Conservation (phyloP, 495 filamentous ascomycete species). For the Usnea hakonensis region DNA sequence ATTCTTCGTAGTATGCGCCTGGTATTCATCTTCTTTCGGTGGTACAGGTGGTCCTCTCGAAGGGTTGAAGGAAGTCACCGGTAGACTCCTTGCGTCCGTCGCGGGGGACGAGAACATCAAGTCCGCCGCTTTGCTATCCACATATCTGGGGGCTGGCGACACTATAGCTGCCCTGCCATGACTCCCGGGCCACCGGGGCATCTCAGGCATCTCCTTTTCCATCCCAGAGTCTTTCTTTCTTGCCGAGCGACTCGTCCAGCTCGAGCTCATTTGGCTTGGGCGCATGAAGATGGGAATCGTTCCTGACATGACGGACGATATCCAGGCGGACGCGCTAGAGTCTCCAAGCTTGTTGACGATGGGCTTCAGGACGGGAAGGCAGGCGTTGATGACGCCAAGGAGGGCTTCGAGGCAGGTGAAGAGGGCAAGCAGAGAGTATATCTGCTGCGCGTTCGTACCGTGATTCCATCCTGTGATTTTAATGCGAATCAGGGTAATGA, state of each 20-base stretch:
- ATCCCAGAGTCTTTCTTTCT: not conserved
- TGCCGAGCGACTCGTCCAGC: not conserved
- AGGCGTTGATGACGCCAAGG: conserved; percentile 21
- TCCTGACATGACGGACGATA: conserved; percentile 14
- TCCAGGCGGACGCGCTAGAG: conserved; percentile 5
- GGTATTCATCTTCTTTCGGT: not conserved
- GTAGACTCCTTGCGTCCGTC: not conserved
- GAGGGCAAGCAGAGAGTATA: conserved; percentile 18
- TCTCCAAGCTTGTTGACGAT: conserved; percentile 14
- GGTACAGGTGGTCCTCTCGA: conserved; percentile 4
- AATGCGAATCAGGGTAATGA: conserved; percentile 12
- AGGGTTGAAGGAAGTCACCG: not conserved
- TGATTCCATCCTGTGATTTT: conserved; percentile 4
- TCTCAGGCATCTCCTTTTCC: not conserved
- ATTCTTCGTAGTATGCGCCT: not conserved
- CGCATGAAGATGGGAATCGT: conserved; percentile 12
- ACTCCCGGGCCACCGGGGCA: not conserved
- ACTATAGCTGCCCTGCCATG: not conserved
- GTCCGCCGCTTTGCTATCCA: conserved; percentile 8
- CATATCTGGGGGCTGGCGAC: conserved; percentile 5
- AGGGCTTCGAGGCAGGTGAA: conserved; percentile 15
- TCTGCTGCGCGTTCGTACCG: conserved; percentile 10
- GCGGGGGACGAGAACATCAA: conserved; percentile 13
- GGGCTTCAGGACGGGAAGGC: conserved; percentile 22
- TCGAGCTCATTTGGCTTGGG: conserved; percentile 8